Percentiles rank a stretch among this genome's conserved stretches.
Evolutionary conservation across 2,329 filamentous ascomycete genomes (phyloP).

Genomic region (Botryotinia narcissicola): DNA sequence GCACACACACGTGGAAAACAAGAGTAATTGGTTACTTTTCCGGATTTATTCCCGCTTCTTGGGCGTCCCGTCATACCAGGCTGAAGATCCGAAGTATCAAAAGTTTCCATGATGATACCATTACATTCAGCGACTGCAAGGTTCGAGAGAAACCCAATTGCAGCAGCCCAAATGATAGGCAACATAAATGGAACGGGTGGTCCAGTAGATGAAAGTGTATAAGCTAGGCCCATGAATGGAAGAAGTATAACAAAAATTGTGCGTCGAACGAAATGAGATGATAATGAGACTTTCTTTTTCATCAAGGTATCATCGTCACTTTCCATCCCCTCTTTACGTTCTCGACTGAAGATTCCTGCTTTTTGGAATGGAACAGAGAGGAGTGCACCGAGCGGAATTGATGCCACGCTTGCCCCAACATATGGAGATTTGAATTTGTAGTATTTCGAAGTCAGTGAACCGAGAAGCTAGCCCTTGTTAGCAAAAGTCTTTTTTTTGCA

Average conservation of each 20-base stretch:
- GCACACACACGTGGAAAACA: conserved; percentile 72
- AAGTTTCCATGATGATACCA: conserved; percentile 76
- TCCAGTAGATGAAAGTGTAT: conserved; percentile 65
- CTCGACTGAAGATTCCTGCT: conserved; percentile 65
- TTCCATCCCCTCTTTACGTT: conserved; percentile 55
- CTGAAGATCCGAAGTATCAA: conserved; percentile 76
- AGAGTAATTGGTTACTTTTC: conserved; percentile 67
- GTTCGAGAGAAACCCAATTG: conserved; percentile 68
- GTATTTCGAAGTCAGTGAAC: conserved; percentile 66
- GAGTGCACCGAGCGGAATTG: conserved; percentile 66
- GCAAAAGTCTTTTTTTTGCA: conserved; percentile 25
- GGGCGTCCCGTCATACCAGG: conserved; percentile 63
- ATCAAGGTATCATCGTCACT: conserved; percentile 67
- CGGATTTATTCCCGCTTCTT: conserved; percentile 43
- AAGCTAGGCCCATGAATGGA: conserved; percentile 64
- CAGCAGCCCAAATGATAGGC: conserved; percentile 63
- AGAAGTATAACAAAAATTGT: conserved; percentile 65
- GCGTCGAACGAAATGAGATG: conserved; percentile 68
- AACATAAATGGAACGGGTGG: conserved; percentile 58
- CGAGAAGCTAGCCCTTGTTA: conserved; percentile 51
- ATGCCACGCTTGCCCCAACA: conserved; percentile 65
- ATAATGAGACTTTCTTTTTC: conserved; percentile 60
- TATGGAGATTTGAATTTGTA: conserved; percentile 63
- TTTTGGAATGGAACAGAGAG: conserved; percentile 72
- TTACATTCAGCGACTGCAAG: conserved; percentile 75